Evolutionary conservation across 345 rosid species (phyloP).

Genomic region (Cardiospermum halicacabum): DNA sequence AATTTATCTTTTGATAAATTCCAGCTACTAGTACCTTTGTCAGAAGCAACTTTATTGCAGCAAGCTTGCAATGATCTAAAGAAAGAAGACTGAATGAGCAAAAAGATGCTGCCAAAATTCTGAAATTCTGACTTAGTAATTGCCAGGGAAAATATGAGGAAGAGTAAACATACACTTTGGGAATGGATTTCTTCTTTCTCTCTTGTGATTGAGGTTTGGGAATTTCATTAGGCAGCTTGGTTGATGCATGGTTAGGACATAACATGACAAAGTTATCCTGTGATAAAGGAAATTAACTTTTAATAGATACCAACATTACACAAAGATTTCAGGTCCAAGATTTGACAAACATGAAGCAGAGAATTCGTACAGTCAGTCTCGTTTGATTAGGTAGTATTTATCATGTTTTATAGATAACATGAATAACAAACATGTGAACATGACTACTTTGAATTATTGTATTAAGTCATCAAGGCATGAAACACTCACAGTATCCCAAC

Average conservation of each 20-base stretch:
- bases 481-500: slow-evolving; percentile 80
- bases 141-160: slow-evolving; percentile 6
- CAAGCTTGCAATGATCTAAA: slow-evolving; percentile 30
- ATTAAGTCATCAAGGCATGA: not conserved
- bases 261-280: slow-evolving; percentile 85
- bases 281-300: not conserved
- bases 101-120: not conserved
- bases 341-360: no score
- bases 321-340: no score
- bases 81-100: slow-evolving; percentile 4
- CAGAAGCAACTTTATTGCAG: slow-evolving; percentile 29
- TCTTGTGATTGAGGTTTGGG: slow-evolving; percentile 25
- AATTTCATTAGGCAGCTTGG: slow-evolving; percentile 62
- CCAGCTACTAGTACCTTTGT: slow-evolving; percentile 23
- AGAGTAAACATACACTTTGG: slow-evolving; percentile 39
- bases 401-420: no score
- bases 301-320: not conserved
- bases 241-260: slow-evolving; percentile 72
- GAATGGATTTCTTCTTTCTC: slow-evolving; percentile 28
- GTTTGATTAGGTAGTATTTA: no score
- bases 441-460: not conserved
- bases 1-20: slow-evolving; percentile 36
- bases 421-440: slow-evolving; percentile 1
- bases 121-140: not conserved
- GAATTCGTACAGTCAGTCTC: no score